Conservation (phyloP, 768 basidiomycete species). For the Naganishia vaughanmartiniae region DNA sequence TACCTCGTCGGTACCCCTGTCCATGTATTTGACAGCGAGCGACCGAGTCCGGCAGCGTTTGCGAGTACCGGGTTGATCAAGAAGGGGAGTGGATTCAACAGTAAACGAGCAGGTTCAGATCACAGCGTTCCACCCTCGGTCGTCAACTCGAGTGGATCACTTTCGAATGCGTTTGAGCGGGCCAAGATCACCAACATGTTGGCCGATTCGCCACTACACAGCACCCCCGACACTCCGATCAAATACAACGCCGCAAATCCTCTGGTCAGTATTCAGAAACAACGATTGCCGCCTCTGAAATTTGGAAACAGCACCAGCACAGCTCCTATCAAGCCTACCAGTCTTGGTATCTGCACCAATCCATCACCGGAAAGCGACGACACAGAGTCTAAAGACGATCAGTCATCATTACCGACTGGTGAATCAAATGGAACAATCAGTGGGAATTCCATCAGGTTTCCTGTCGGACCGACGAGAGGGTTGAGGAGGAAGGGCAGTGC, state of each 20-base stretch:
- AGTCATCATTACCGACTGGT: conserved; percentile 8
- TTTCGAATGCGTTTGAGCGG: conserved; percentile 2
- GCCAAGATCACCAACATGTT: not conserved
- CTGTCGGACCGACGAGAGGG: conserved; percentile 13
- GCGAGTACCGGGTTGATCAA: conserved; percentile 54
- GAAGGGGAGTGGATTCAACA: conserved; percentile 36
- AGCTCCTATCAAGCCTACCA: conserved; percentile 1
- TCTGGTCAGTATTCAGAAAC: conserved; percentile 18
- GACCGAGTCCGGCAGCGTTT: conserved; percentile 52
- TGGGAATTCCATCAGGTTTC: conserved; percentile 11
- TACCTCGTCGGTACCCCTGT: conserved; percentile 23
- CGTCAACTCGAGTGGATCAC: not conserved
- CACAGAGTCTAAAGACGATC: not conserved
- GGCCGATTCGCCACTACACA: not conserved
- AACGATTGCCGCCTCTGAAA: conserved; percentile 20
- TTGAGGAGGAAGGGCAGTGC: conserved; percentile 31
- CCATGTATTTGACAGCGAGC: conserved; percentile 38
- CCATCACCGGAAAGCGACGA: conserved; percentile 13
- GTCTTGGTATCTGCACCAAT: conserved; percentile 9
- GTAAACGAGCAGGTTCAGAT: conserved; percentile 12
- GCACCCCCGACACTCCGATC: conserved; percentile 50
- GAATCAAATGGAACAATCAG: conserved; percentile 19
- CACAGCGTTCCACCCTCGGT: not conserved
- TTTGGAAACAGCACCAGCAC: conserved; percentile 22
- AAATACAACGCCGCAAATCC: conserved; percentile 37